These are phyloP conservation scores for Vitis labrusca DNA, from an alignment of 164 flowering plant species.

Conservation along the genomic window DNA sequence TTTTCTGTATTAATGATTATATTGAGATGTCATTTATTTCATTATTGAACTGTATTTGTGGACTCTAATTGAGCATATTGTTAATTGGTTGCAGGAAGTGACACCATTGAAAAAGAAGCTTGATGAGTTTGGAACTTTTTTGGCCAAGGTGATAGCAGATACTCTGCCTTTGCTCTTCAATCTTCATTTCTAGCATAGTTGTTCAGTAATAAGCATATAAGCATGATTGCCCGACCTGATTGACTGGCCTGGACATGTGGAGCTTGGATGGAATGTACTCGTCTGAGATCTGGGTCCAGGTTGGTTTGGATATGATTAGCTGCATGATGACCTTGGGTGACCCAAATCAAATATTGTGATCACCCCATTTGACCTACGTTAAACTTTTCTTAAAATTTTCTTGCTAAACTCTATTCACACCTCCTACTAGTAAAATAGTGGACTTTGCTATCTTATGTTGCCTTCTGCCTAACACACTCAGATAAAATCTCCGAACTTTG, in stretches of 20 bases:
- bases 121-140: conserved; percentile 94
- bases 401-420: not conserved
- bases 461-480: not conserved
- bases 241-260: not conserved
- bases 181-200: not conserved
- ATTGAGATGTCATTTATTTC: not conserved
- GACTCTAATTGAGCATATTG: conserved; percentile 1
- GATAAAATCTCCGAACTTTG: not conserved
- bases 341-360: not conserved
- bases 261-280: not conserved
- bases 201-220: not conserved
- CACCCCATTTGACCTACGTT: too few relatives aligned
- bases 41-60: not conserved
- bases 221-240: not conserved
- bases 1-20: too few relatives aligned
- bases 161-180: not conserved
- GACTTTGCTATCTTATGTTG: not conserved
- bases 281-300: not conserved
- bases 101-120: conserved; percentile 95
- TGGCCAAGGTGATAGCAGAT: conserved; percentile 80
- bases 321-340: not conserved
- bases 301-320: not conserved
- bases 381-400: not conserved
- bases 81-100: conserved; percentile 61
- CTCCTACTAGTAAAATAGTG: not conserved